These are phyloP conservation scores for Cerrena zonata DNA, from an alignment of 1,284 basidiomycete species.

Conservation along the genomic window DNA sequence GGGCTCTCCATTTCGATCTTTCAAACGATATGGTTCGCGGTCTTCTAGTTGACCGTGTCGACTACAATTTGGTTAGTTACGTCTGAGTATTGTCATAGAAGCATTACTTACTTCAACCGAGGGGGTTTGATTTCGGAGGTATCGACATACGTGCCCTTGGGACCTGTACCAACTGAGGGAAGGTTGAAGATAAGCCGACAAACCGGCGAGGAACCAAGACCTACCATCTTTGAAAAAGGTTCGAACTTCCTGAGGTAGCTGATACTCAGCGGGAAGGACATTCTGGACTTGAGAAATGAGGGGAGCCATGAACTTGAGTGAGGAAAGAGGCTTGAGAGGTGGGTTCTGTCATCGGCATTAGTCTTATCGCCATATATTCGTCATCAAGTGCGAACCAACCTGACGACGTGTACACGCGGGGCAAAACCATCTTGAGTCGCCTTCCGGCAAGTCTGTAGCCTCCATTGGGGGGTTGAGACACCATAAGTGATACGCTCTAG, in stretches of 20 bases:
- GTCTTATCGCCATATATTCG: conserved; percentile 8
- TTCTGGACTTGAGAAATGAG: conserved; percentile 63
- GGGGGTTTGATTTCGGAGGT: conserved; percentile 71
- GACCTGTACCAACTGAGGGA: conserved; percentile 66
- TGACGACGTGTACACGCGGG: conserved; percentile 66
- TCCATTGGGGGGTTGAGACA: conserved; percentile 95
- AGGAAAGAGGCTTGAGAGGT: conserved; percentile 53
- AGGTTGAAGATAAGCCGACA: conserved; percentile 8
- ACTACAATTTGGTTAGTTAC: conserved; percentile 38
- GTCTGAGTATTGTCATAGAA: conserved; percentile 17
- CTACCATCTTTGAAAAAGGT: conserved; percentile 81
- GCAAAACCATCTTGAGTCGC: conserved; percentile 89
- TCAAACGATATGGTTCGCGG: conserved; percentile 82
- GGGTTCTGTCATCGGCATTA: conserved; percentile 48
- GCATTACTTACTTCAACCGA: conserved; percentile 64
- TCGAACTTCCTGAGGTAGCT: conserved; percentile 84
- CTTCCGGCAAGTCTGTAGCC: conserved; percentile 75
- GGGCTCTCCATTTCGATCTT: conserved; percentile 76
- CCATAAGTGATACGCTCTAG: conserved; percentile 91
- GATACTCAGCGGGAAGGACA: conserved; percentile 75
- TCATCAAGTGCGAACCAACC: conserved; percentile 38
- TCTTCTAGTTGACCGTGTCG: conserved; percentile 87
- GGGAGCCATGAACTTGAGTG: conserved; percentile 52
- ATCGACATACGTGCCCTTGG: conserved; percentile 74
- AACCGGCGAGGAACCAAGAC: conserved; percentile 23